These are phyloP conservation scores for Allomyces javanicus DNA, from an alignment of 192 early-diverging fungal genomes.

Conservation along the genomic window DNA sequence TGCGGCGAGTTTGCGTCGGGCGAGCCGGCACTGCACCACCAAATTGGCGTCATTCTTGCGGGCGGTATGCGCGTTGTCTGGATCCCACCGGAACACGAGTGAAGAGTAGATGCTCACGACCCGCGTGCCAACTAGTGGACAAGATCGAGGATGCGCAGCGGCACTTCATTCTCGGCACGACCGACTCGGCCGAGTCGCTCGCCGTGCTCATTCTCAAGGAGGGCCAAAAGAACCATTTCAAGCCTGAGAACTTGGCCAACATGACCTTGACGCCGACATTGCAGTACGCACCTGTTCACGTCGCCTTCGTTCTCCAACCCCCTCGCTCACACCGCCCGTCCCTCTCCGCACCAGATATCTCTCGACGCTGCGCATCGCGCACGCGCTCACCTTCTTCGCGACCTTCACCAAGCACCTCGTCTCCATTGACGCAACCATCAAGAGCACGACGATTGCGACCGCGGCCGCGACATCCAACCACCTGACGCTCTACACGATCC, in stretches of 20 bases:
- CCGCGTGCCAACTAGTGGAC: too few species aligned
- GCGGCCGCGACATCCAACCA: not conserved
- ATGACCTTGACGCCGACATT: too few species aligned
- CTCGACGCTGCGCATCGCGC: not conserved
- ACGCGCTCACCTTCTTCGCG: not conserved
- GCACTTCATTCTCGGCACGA: not conserved
- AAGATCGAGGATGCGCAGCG: not conserved
- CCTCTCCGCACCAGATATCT: not conserved
- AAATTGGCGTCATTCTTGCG: conserved; percentile 42
- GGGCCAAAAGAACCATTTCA: too few species aligned
- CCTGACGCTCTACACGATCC: not conserved
- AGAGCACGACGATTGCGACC: not conserved
- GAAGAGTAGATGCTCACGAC: too few species aligned
- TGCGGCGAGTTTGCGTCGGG: conserved; percentile 32
- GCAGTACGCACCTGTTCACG: too few species aligned
- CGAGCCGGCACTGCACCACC: conserved; percentile 55
- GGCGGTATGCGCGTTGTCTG: conserved; percentile 19
- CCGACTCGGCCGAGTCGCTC: not conserved
- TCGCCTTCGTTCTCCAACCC: too few species aligned
- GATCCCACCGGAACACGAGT: too few species aligned
- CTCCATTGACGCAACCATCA: not conserved
- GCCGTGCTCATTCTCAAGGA: not conserved
- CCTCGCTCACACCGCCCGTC: too few species aligned
- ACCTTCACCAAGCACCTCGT: not conserved
- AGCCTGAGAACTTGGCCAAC: too few species aligned